Evolutionary conservation across 345 rosid genomes (phyloP).

Genomic region (Erucastrum elatum): DNA sequence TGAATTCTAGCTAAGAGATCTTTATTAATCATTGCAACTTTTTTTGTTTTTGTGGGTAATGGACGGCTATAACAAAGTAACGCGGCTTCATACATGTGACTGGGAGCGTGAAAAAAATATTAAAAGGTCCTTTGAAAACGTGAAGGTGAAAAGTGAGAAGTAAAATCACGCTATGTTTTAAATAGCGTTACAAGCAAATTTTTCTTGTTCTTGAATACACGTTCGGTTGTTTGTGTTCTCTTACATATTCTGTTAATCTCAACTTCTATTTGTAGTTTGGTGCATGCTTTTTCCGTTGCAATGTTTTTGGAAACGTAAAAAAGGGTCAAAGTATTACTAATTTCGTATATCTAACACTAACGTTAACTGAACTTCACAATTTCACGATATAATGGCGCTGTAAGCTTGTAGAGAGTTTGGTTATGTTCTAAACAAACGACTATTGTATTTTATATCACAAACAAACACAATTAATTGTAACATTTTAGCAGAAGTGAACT

Average conservation of each 20-base stretch:
- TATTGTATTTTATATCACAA: not conserved
- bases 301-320: conserved; percentile 10
- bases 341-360: not conserved
- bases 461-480: not conserved
- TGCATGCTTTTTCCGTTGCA: conserved; percentile 30
- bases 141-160: conserved; percentile 30
- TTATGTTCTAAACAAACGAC: not conserved
- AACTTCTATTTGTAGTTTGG: conserved; percentile 1
- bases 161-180: conserved; percentile 28
- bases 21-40: conserved; percentile 13
- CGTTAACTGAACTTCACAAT: not conserved
- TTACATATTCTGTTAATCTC: not conserved
- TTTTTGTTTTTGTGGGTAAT: conserved; percentile 5
- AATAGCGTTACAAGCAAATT: conserved; percentile 12
- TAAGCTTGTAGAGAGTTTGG: not conserved
- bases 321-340: too few species aligned
- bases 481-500: not conserved
- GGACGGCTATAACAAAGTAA: conserved; percentile 32
- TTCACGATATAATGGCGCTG: not conserved
- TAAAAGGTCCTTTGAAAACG: conserved; percentile 10
- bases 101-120: conserved; percentile 8
- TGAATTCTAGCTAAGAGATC: conserved; percentile 9
- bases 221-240: conserved; percentile 18
- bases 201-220: conserved; percentile 14
- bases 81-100: conserved; percentile 36